Evolutionary conservation across 2,329 filamentous ascomycete genomes (phyloP), one percentile per base, ranked within the genome.

Genomic region (Colletotrichum sp.): DNA sequence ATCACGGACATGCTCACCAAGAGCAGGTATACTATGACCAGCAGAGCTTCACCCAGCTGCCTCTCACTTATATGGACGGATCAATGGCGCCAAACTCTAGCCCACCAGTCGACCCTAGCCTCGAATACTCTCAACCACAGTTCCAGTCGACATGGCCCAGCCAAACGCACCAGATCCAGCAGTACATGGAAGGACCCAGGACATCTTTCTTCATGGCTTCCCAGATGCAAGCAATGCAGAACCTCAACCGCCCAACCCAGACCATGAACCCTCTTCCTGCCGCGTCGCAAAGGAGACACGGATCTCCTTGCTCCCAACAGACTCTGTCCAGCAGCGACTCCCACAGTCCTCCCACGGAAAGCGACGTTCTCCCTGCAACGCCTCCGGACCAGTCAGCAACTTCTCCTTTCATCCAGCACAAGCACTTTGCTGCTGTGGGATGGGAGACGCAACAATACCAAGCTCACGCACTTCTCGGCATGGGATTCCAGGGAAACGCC

Each of bases 271-370:
- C 78, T 77, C 57, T 80, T 71, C 39, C 74, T 72, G 68, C 78
- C 77, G 36, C 76, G 78, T 77, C 80, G 77, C 68, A 84, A 84
- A 67, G 73, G 39, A 72, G 78, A 30, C 82, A 83, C 57, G 80
- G 78, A 34, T 86, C 86, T 9, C 85, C 86, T 9, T 83, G 84
- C 15, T 87, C 84, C 21, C 85, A 85, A 15, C 82, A 84, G 32
- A 81, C 82, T 18, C 83, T 84, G 6, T 85, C 85, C 26, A 84
- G 84, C 71, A 84, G 85, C 72, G 84, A 82, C 68, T 81, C 80
- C 30, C 81, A 82, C 26, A 88, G 86, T 49, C 86, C 86, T 18
- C 82, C 81, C 5, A 80, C 84, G 6, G 86, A 87, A n/a, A 84
- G 82, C 71, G 86, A 88, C 67, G 81, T 82, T 28, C 83, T 81